Base-by-base conservation (phyloP, 1,284 basidiomycete genomes). In the Athelia sp. region DNA sequence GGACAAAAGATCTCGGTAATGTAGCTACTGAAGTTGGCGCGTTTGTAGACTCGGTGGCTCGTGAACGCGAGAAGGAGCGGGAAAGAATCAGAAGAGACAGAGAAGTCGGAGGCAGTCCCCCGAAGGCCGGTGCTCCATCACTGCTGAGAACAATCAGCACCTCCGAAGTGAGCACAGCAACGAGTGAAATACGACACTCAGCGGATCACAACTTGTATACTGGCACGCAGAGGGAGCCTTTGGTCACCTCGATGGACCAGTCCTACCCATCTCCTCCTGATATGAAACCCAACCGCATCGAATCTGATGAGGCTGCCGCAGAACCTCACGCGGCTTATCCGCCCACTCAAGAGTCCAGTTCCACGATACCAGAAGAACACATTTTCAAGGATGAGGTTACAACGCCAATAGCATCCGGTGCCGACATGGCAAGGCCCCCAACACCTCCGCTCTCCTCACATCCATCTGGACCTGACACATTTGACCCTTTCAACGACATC, bases 21-120 rank as follows among this genome's bases (percentile, higher is more conserved):
- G 73, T 81, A 4, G 82, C 82, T 0, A 57, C 64, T 2, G 81
- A 85, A 58, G 76, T 85, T 13, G 78, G 79, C 21, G 70, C 69
- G 1, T 90, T 84, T 58, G 83, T 90, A 2, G 87, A 89, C 52
- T 76, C 77, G 4, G 76, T 89, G 2, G 81, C 80, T 1, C 78
- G 78, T 52, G 86, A 89, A 54, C 70, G 87, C 6, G 87, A 90
- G 52, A 72, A 71, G 47, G 87, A 89, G 61, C 72, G 87, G 3
- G 87, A 90, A 56, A 72, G 86, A 14, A 70, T 88, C 46, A 78
- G 79, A 53, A 69, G 75, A 43, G 85, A 86, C 60, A 70, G 83
- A n/a, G 80, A 81, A 61, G 62, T 59, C 15, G 26, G 26, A 29
- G 64, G 60, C 3, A 66, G 60, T 43, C 71, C 70, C 4, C 77